Percentiles rank a stretch among this genome's conserved stretches.
These are phyloP conservation scores for Viola odorata DNA, from an alignment of 345 rosid species.

Conservation along the genomic window DNA sequence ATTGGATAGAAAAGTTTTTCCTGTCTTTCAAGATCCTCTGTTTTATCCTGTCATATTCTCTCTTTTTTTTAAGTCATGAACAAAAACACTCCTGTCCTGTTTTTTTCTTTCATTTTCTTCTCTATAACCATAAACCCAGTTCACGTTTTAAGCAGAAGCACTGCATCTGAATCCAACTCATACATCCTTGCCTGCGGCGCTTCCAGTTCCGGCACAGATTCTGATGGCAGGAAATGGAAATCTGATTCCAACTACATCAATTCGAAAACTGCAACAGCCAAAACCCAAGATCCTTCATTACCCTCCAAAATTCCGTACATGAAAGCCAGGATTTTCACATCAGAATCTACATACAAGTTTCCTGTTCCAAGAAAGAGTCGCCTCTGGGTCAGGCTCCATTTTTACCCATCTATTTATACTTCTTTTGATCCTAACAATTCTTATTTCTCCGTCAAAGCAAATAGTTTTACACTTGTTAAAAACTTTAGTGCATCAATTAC, in stretches of 20 bases:
- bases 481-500: conserved; percentile 26
- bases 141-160: background rate
- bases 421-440: conserved; percentile 17
- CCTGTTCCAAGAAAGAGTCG: conserved; percentile 16
- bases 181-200: conserved; percentile 21
- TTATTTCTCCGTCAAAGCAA: conserved; percentile 18
- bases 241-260: conserved; percentile 15
- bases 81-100: conserved; percentile 2
- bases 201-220: conserved; percentile 9
- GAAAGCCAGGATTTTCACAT: conserved; percentile 22
- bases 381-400: conserved; percentile 24
- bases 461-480: conserved; percentile 17
- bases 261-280: conserved; percentile 12
- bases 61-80: conserved; percentile 13
- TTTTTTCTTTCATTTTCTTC: background rate
- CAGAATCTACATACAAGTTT: conserved; percentile 13
- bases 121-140: background rate
- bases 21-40: too few relatives aligned
- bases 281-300: conserved; percentile 21
- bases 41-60: background rate
- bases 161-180: conserved; percentile 12
- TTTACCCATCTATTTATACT: conserved; percentile 22
- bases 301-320: conserved; percentile 25
- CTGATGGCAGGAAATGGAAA: conserved; percentile 23
- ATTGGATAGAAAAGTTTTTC: too few relatives aligned